A percentile compares a stretch with the other conserved stretches of the same genome.
These are phyloP conservation scores for Penicillium antarcticum DNA, from an alignment of 495 filamentous ascomycete species.

Conservation along the genomic window DNA sequence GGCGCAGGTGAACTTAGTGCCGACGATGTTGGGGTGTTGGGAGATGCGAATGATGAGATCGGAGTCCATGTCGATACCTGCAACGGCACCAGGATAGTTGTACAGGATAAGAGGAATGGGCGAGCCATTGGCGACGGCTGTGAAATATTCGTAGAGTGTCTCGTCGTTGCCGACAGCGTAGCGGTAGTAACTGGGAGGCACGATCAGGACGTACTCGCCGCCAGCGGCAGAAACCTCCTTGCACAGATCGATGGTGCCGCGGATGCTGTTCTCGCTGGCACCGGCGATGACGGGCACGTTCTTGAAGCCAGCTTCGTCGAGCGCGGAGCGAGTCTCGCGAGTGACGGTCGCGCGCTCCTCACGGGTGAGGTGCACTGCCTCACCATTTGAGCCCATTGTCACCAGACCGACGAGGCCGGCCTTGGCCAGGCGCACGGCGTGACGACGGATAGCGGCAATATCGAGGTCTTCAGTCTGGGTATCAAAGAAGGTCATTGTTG, in stretches of 20 bases:
- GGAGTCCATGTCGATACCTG: slow-evolving; percentile 90
- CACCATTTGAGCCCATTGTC: slow-evolving; percentile 87
- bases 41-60: slow-evolving; percentile 81
- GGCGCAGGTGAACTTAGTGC: slow-evolving; percentile 89
- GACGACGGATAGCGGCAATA: slow-evolving; percentile 70
- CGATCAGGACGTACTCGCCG: slow-evolving; percentile 73
- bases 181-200: slow-evolving; percentile 84
- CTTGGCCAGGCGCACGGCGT: slow-evolving; percentile 76
- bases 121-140: slow-evolving; percentile 66
- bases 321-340: slow-evolving; percentile 72
- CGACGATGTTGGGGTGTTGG: slow-evolving; percentile 77
- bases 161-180: slow-evolving; percentile 70
- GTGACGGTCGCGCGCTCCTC: slow-evolving; percentile 75
- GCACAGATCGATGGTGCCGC: slow-evolving; percentile 71
- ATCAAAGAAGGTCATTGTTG: slow-evolving; percentile 90
- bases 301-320: slow-evolving; percentile 75
- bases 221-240: slow-evolving; percentile 65
- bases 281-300: slow-evolving; percentile 79
- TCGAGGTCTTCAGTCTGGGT: slow-evolving; percentile 79
- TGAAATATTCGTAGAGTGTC: slow-evolving; percentile 74
- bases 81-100: slow-evolving; percentile 88
- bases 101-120: slow-evolving; percentile 81
- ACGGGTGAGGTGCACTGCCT: slow-evolving; percentile 77
- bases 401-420: slow-evolving; percentile 80
- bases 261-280: slow-evolving; percentile 73